phyloP scores from a whole-genome alignment of 768 basidiomycete genomes.

The Kwoniella bestiolae region DNA sequence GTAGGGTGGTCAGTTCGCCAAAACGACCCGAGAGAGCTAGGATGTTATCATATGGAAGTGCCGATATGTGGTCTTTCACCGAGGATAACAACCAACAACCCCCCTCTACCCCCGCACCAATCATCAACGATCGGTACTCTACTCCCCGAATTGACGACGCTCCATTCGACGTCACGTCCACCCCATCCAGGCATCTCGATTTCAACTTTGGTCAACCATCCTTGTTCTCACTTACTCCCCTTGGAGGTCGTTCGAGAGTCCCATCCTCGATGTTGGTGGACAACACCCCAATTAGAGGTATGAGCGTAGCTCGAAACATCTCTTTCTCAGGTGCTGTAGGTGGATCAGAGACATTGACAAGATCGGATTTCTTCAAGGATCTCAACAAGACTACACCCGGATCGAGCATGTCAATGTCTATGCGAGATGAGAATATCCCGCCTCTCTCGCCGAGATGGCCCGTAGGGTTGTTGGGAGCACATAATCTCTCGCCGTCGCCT shows the following conservation, averaged over 20 bases:
- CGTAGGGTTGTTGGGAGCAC: constrained; percentile 36
- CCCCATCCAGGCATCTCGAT: constrained; percentile 50
- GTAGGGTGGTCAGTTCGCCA: constrained; percentile 28
- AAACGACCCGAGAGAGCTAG: constrained; percentile 40
- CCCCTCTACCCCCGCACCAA: constrained; percentile 47
- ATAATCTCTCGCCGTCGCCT: constrained; percentile 40
- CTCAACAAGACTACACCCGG: constrained; percentile 28
- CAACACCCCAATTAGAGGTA: constrained; percentile 29
- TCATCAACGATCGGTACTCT: constrained; percentile 34
- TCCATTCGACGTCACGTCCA: constrained; percentile 51
- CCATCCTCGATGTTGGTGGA: constrained; percentile 29
- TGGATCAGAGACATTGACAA: constrained; percentile 12
- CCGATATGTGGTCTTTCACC: constrained; percentile 42
- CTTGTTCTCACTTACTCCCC: constrained; percentile 49
- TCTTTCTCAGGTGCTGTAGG: constrained; percentile 14
- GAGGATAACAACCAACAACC: constrained; percentile 38
- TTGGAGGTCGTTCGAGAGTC: constrained; percentile 39
- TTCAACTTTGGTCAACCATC: constrained; percentile 51
- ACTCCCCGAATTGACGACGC: constrained; percentile 49
- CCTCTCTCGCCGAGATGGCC: constrained; percentile 34
- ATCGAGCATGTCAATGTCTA: no score
- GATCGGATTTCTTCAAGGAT: constrained; percentile 41
- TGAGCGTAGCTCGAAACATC: constrained; percentile 10
- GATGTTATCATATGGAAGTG: constrained; percentile 45
- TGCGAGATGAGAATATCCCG: constrained; percentile 10